phyloP scores from a whole-genome alignment of 257 asterid species.

The Nemophila menziesii region DNA sequence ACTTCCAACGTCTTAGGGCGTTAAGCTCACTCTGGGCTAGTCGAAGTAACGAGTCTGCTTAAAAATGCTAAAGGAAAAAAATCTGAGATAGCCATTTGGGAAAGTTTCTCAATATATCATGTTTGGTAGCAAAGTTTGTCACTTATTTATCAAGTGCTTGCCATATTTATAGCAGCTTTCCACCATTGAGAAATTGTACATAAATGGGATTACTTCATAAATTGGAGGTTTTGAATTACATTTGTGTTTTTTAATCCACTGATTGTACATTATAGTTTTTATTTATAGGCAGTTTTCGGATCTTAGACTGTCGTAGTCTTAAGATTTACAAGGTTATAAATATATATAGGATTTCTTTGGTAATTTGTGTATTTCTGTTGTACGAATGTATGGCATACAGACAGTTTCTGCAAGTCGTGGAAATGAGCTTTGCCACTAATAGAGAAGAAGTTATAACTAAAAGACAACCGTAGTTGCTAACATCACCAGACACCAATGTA shows the following conservation, averaged over 20 bases:
- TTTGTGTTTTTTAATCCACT: not conserved
- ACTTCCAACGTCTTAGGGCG: conserved; percentile 31
- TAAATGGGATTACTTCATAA: conserved; percentile 25
- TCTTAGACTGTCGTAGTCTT: not conserved
- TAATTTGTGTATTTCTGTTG: not conserved
- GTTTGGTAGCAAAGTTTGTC: not conserved
- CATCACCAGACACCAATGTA: too few relatives aligned
- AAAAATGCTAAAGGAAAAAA: conserved; percentile 11
- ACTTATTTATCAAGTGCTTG: conserved; percentile 15
- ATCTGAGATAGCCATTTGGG: conserved; percentile 2
- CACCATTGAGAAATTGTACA: conserved; percentile 32
- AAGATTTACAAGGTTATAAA: not conserved
- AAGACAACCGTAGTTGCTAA: too few relatives aligned
- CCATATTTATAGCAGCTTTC: conserved; percentile 35
- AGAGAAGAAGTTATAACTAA: not conserved
- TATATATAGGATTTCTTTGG: not conserved
- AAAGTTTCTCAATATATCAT: not conserved
- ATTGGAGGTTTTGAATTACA: conserved; percentile 27
- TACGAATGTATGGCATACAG: not conserved
- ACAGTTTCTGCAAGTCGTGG: not conserved
- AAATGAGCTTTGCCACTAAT: too few relatives aligned
- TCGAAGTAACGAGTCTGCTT: conserved; percentile 20
- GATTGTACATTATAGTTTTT: not conserved
- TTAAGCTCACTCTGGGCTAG: conserved; percentile 24
- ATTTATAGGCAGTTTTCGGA: not conserved